Base-by-base conservation (phyloP, 257 asterid species). In the Paulownia fortunei region DNA sequence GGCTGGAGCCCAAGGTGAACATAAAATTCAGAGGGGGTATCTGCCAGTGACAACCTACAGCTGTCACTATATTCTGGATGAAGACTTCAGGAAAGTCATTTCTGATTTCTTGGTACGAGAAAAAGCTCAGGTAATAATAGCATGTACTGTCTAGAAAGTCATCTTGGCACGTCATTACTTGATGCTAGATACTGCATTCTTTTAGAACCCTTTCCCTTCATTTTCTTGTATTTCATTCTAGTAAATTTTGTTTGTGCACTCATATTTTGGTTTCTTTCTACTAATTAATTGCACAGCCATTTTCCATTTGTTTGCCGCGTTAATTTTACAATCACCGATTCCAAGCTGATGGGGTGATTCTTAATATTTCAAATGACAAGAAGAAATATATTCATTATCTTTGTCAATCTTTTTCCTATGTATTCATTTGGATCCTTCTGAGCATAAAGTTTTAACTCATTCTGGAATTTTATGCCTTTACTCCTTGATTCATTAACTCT, bases 1-100 rank as follows among this genome's bases (percentile, higher is more conserved):
- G 86, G 99, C 99, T 24, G 99, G 99, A 70, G 99, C 99, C 41
- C 99, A 95, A 80, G 99, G 99, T 5, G 99, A 95, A 83, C 99
- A 95, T 77, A 95, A 95, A 84, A 93, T 95, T 74, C 98, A 93
- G 84, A 85, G 99, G 84, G 99, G 99, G 8, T 95, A 96, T 82
- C 79, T 93, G 87, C 99, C 99, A 0, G 97, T 85, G 46, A 66
- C 88, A 18, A 95, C 98, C 77, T 93, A 93, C 84, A 95, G 99
- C 88, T 84, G 89, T 56, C 99, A 93, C 86, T 93, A 88, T 79
- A 88, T 93, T 67, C 78, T 87, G 32, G 97, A 96, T 69, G 88
- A 89, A 74, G 98, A 65, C 41, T 96, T 96, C 87, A 88, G 89
- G 77, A 77, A 81, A 56, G 92, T 84, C 62, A 90, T 93, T 47